Conservation (phyloP, 139 green algal species). For the Parachlorella kessleri region DNA sequence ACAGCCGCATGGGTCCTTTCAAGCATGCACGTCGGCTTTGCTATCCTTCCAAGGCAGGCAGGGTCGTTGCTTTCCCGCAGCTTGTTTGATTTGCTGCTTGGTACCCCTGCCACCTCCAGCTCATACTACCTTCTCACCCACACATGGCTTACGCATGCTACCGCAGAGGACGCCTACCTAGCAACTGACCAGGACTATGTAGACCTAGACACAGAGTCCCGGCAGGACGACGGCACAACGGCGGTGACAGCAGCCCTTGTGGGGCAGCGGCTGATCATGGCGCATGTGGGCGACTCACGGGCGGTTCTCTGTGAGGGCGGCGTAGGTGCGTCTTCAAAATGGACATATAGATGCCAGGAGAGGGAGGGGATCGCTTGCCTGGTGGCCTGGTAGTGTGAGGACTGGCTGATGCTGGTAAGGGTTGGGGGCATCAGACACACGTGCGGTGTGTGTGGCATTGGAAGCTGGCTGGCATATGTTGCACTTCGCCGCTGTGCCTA, state of each 20-base stretch:
- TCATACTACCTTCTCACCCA: not conserved
- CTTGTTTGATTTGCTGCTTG: not conserved
- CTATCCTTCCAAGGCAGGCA: not conserved
- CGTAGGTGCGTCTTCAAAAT: constrained; percentile 68
- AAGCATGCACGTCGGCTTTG: constrained; percentile 18
- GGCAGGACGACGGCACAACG: constrained; percentile 47
- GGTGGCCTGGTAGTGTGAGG: not conserved
- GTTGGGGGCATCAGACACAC: too few species aligned
- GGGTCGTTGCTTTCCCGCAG: not conserved
- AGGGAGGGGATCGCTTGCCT: not conserved
- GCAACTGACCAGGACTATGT: constrained; percentile 8
- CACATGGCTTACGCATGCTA: not conserved
- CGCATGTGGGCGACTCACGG: constrained; percentile 92
- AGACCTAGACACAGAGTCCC: not conserved
- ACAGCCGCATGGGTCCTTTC: too few species aligned
- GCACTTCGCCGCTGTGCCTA: too few species aligned
- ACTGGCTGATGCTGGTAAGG: not conserved
- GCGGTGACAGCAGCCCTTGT: constrained; percentile 57
- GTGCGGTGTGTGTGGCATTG: too few species aligned
- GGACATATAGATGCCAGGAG: too few species aligned
- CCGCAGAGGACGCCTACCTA: constrained; percentile 3
- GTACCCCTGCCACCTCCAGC: not conserved
- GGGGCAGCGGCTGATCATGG: constrained; percentile 75
- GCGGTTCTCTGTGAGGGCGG: constrained; percentile 81
- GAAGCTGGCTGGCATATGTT: too few species aligned